Evolutionary conservation across 441 rosid species (phyloP), one percentile per base, ranked within the genome.

Genomic region (Populus tomentosa): DNA sequence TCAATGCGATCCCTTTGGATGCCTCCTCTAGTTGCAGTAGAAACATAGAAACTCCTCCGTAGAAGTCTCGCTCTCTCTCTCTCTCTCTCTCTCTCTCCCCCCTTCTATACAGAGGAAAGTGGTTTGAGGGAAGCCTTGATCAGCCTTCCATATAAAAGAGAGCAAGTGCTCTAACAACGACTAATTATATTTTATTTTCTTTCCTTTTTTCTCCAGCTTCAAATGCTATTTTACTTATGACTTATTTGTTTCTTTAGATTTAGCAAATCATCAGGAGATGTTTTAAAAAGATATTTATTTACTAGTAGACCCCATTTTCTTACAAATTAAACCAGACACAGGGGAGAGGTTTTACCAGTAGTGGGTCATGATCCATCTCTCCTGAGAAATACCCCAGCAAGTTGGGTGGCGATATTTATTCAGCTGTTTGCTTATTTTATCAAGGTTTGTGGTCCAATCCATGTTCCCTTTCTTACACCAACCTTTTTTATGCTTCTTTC

Each of bases 1-100:
- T 92, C 97, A 94, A 94, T 94, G 98, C 98, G 98, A 94, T 94
- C 98, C 98, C 97, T 94, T 94, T 94, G 98, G 98, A 94, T 92
- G 86, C 89, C 81, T 91, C 89, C 99, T 93, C 80, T 81, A 87
- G 91, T 90, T 80, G 83, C 85, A 77, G 80, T 5, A 62, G 63
- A 50, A 14, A 24, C 11, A 46, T 18, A 62, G 14, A 78, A 69
- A 13, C 14, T 33, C 70, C 42, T 59, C 72, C 72, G 76, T 56
- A 61, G 75, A 71, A 70, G n/a, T 32, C 61, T 33, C 46, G 8
- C 70, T 78, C 73, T 66, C 62, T 74, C 74, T 78, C 73, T 74
- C 76, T 75, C 66, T 74, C 35, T 66, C 62, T 74, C 74, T 78
- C 73, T 74, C 76, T 75, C 66, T 72, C 30, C 71, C 69, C 69